These are phyloP conservation scores for Carex littledalei DNA, from an alignment of 176 grass and related monocot species.

Conservation along the genomic window DNA sequence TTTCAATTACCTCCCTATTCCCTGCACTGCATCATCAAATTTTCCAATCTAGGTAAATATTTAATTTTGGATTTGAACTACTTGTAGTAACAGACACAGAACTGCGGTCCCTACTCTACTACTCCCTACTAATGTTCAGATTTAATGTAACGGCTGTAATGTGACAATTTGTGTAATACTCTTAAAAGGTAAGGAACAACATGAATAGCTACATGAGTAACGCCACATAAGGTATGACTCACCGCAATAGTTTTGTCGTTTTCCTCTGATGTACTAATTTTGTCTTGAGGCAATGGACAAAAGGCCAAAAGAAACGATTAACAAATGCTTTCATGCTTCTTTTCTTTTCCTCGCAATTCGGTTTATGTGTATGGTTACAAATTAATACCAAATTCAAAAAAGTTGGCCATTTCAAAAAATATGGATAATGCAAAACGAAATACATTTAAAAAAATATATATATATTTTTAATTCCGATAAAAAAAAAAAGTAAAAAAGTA, in stretches of 20 bases:
- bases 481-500: neutral
- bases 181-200: neutral
- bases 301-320: constrained; percentile 15
- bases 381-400: neutral
- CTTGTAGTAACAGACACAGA: neutral
- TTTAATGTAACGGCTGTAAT: neutral
- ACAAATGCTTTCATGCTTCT: neutral
- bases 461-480: no score
- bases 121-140: neutral
- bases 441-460: no score
- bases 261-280: constrained; percentile 21
- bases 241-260: neutral
- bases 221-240: neutral
- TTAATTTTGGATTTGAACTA: neutral
- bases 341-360: neutral
- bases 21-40: no score
- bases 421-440: no score
- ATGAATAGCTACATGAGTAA: neutral
- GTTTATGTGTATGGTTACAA: constrained; percentile 10
- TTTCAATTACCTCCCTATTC: no score
- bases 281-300: neutral
- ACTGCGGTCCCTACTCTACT: constrained; percentile 19
- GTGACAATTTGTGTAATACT: neutral
- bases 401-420: no score
- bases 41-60: constrained; percentile 15